A percentile compares a stretch with the other conserved stretches of the same genome.
These are phyloP conservation scores for Skeletonema tropicum DNA, from an alignment of 108 stramenopile species.

Conservation along the genomic window DNA sequence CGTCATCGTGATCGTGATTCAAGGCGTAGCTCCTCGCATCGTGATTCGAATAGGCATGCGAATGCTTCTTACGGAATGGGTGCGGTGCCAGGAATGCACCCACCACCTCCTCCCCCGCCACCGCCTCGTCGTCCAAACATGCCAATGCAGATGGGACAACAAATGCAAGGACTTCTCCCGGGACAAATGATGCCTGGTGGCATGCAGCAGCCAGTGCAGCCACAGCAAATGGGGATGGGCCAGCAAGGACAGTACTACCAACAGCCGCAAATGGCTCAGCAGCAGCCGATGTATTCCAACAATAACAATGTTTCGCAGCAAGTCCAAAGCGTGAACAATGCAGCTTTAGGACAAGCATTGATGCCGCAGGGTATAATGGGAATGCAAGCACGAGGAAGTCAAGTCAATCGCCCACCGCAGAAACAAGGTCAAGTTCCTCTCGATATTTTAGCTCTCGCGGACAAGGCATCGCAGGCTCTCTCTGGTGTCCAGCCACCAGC, in stretches of 20 bases:
- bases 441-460: slow-evolving; percentile 79
- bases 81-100: background rate
- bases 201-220: slow-evolving; percentile 25
- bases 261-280: slow-evolving; percentile 27
- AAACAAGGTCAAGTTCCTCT: slow-evolving; percentile 31
- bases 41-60: slow-evolving; percentile 5
- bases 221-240: slow-evolving; percentile 13
- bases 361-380: background rate
- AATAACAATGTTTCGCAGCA: background rate
- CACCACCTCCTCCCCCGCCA: background rate
- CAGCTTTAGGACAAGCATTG: slow-evolving; percentile 3
- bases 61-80: background rate
- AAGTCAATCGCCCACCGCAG: background rate
- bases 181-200: slow-evolving; percentile 19
- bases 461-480: slow-evolving; percentile 77
- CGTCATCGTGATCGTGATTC: slow-evolving; percentile 8
- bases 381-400: slow-evolving; percentile 8
- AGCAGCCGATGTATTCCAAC: slow-evolving; percentile 17
- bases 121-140: slow-evolving; percentile 1
- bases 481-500: slow-evolving; percentile 24
- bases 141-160: slow-evolving; percentile 5
- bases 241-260: slow-evolving; percentile 46
- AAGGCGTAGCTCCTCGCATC: slow-evolving; percentile 4
- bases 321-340: slow-evolving; percentile 1
- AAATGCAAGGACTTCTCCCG: background rate